Conservation (phyloP, 371 early-diverging fungal species). For the Lichtheimia corymbifera region DNA sequence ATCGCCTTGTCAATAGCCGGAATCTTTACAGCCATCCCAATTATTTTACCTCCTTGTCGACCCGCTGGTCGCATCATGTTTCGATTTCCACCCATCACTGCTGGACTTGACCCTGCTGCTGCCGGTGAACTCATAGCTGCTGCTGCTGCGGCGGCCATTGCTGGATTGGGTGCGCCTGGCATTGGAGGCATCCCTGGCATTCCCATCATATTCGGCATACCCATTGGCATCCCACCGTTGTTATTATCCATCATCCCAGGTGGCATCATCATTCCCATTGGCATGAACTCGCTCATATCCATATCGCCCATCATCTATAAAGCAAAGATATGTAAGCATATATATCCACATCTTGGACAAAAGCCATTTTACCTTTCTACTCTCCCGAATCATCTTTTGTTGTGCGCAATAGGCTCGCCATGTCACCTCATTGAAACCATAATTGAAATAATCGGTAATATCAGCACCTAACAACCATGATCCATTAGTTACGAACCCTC, state of each 20-base stretch:
- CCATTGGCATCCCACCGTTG: slow-evolving; percentile 18
- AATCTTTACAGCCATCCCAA: background rate
- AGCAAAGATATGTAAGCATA: background rate
- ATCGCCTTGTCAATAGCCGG: background rate
- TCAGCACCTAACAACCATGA: slow-evolving; percentile 62
- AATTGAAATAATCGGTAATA: slow-evolving; percentile 98
- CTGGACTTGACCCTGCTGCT: slow-evolving; percentile 8
- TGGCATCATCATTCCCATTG: slow-evolving; percentile 71
- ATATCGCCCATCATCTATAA: slow-evolving; percentile 42
- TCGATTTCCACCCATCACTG: background rate
- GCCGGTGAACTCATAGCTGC: slow-evolving; percentile 15
- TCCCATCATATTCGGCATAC: slow-evolving; percentile 29
- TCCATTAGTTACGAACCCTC: background rate
- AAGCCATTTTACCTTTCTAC: slow-evolving; percentile 32
- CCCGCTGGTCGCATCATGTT: slow-evolving; percentile 6
- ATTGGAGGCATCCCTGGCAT: slow-evolving; percentile 20
- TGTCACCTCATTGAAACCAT: slow-evolving; percentile 94
- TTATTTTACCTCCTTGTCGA: background rate
- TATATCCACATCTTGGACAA: too few relatives aligned
- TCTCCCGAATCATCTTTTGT: slow-evolving; percentile 84
- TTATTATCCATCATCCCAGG: slow-evolving; percentile 75
- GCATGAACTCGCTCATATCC: slow-evolving; percentile 45
- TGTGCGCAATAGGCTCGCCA: slow-evolving; percentile 93
- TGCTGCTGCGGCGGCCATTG: slow-evolving; percentile 12
- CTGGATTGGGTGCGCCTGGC: slow-evolving; percentile 18